These are phyloP conservation scores for Plasmodium fragile DNA, from an alignment of 169 alveolate genomes.

Conservation along the genomic window DNA sequence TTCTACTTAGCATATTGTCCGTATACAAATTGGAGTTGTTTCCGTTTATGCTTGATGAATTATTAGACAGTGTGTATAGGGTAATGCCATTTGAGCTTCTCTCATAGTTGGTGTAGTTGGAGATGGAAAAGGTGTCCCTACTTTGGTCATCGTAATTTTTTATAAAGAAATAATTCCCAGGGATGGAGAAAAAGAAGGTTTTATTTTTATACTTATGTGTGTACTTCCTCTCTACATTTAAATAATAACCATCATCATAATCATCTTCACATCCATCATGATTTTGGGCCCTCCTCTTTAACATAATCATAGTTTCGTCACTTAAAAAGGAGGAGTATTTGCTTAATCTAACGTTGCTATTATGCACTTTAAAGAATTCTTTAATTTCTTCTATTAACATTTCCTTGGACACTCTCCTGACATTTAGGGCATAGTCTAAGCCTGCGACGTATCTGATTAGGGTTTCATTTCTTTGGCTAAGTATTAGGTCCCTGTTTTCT, in stretches of 20 bases:
- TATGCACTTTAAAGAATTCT: slow-evolving; percentile 62
- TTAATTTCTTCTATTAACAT: slow-evolving; percentile 57
- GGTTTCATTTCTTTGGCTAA: slow-evolving; percentile 17
- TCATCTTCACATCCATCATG: neutral
- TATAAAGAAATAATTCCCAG: slow-evolving; percentile 55
- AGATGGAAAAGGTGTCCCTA: neutral
- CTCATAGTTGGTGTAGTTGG: slow-evolving; percentile 33
- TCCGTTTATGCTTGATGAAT: slow-evolving; percentile 25
- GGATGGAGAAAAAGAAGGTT: slow-evolving; percentile 49
- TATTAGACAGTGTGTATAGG: slow-evolving; percentile 23
- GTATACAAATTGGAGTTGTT: slow-evolving; percentile 15
- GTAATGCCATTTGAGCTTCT: slow-evolving; percentile 29
- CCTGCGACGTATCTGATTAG: slow-evolving; percentile 46
- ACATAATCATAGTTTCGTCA: slow-evolving; percentile 22
- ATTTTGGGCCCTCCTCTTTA: slow-evolving; percentile 19
- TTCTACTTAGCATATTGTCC: slow-evolving; percentile 23
- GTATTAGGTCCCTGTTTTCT: slow-evolving; percentile 4
- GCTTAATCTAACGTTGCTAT: slow-evolving; percentile 28
- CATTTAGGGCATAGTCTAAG: slow-evolving; percentile 61
- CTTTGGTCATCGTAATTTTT: slow-evolving; percentile 23
- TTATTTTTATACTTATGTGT: neutral
- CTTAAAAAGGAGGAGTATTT: slow-evolving; percentile 53
- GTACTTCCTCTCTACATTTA: slow-evolving; percentile 6
- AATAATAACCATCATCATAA: neutral
- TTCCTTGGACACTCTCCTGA: slow-evolving; percentile 55